A percentile compares a stretch with the other conserved stretches of the same genome.
These are phyloP conservation scores for Hibiscus syriacus DNA, from an alignment of 345 rosid genomes.

Conservation along the genomic window DNA sequence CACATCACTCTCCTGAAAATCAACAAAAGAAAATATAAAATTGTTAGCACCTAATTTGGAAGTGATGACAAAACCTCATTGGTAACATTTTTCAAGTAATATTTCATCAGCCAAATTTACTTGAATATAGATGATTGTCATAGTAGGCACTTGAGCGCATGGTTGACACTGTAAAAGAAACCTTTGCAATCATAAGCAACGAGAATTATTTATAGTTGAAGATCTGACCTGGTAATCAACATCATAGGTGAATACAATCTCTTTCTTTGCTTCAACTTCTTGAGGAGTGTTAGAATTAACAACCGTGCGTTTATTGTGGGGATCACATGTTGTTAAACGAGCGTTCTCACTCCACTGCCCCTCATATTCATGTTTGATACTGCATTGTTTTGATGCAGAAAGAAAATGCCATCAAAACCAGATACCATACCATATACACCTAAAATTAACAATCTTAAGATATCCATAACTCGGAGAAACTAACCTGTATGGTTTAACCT, in stretches of 20 bases:
- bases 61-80: background rate
- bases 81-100: background rate
- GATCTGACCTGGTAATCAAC: background rate
- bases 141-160: background rate
- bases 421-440: background rate
- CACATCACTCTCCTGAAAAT: constrained; percentile 59
- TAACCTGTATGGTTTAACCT: constrained; percentile 4
- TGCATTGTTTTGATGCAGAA: background rate
- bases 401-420: background rate
- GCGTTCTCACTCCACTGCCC: background rate
- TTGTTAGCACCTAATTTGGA: background rate
- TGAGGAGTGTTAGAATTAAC: background rate
- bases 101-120: background rate
- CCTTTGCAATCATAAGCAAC: no score
- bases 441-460: background rate
- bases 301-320: background rate
- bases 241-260: constrained; percentile 1
- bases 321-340: background rate
- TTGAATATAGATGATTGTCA: background rate
- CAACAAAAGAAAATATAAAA: constrained; percentile 6
- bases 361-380: background rate
- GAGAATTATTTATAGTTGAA: background rate
- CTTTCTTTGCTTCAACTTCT: background rate
- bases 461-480: background rate
- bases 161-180: background rate